Conservation (phyloP, 2,329 filamentous ascomycete genomes). For the Emmonsiellopsis sp. region DNA sequence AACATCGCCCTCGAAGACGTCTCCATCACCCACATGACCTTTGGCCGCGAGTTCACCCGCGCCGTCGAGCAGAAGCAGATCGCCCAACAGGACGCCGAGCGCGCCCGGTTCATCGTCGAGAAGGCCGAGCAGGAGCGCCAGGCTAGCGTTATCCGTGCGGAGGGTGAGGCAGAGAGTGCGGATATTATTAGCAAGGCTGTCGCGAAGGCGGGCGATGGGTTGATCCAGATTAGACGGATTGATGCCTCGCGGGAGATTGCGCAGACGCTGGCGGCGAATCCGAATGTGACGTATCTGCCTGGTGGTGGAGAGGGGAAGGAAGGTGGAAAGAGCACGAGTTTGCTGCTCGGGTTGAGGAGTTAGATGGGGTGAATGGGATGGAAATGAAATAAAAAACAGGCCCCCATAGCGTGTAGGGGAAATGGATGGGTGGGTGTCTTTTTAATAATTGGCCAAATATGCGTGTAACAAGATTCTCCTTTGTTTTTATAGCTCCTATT, state of each 20-base stretch:
- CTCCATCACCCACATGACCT: constrained; percentile 99
- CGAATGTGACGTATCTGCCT: constrained; percentile 92
- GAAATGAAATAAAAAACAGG: neutral
- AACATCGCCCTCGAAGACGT: constrained; percentile 99
- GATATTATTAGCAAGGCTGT: constrained; percentile 93
- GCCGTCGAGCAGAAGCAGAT: constrained; percentile 99
- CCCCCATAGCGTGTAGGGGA: neutral
- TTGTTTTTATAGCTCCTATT: neutral
- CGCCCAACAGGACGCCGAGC: constrained; percentile 95
- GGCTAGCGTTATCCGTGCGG: constrained; percentile 94
- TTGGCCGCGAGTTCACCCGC: constrained; percentile 96
- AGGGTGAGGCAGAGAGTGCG: constrained; percentile 94
- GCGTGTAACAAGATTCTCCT: constrained; percentile 2
- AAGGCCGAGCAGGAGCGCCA: constrained; percentile 97
- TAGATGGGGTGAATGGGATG: neutral
- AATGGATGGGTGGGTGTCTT: neutral
- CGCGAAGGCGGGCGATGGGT: constrained; percentile 81
- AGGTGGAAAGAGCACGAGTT: constrained; percentile 55
- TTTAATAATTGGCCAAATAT: neutral
- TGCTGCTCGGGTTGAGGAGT: constrained; percentile 57
- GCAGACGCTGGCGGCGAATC: constrained; percentile 76
- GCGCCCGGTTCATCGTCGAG: constrained; percentile 96
- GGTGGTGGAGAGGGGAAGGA: constrained; percentile 52
- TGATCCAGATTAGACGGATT: constrained; percentile 94
- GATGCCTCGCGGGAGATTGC: constrained; percentile 96